Base-by-base conservation (phyloP, 345 rosid genomes). In the Linum trigynum region DNA sequence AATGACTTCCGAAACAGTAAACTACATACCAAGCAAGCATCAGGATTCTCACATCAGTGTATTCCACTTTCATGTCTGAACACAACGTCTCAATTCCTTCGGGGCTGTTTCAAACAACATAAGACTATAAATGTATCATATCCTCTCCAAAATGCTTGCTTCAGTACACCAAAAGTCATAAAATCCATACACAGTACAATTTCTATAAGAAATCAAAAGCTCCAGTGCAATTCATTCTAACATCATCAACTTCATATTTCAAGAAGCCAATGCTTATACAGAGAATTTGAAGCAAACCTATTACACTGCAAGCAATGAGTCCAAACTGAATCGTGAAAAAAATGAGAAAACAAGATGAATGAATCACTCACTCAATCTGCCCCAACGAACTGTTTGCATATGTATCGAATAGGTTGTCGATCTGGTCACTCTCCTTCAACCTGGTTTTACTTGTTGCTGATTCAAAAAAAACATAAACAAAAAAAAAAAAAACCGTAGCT, bases 61-160 rank as follows among this genome's bases (percentile, higher is more conserved):
- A 63, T 55, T 77, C 79, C 57, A 83, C 76, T 43, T 67, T 70
- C 65, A 83, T 68, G 66, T 83, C 85, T 14, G 78, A 66, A 71
- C 87, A 81, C 15, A 83, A 77, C 14, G 77, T 64, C 72, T 77
- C 81, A 55, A 83, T 73, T 73, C 85, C 87, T 56, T 80, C 87
- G 3, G 87, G 87, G 59, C 85, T 83, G 80, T 51, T 71, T 81
- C 65, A 69, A 61, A 51, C 74, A 60, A 76, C 3, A 71, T 1
- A 64, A 65, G 42, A 70, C 11, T 7, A 12, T 53, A 57, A 55
- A 48, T 57, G 38, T 62, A 57, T 38, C 10, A 23, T 3, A 48
- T 48, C 53, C 11, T 48, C 3, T 6, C 53, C 11, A 9, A 48
- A 48, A 48, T 9, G 12, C 53, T 48, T 62, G 14, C 41, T 36